phyloP scores from a whole-genome alignment of 1,284 basidiomycete genomes.

The Sphagnurus paluster region DNA sequence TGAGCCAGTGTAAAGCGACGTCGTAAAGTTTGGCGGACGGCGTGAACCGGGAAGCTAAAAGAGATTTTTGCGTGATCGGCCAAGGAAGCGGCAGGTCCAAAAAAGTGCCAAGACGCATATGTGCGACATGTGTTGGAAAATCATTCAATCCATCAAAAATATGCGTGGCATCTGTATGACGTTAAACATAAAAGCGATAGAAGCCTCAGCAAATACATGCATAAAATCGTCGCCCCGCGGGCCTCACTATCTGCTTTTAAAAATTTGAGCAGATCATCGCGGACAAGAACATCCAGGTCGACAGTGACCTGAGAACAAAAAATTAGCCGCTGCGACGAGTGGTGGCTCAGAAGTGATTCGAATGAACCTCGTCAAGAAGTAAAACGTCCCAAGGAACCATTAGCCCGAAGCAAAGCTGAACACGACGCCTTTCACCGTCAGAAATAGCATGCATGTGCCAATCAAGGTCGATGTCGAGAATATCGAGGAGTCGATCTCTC shows the following conservation, averaged over 20 bases:
- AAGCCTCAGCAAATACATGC: slow-evolving; percentile 44
- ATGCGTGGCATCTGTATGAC: slow-evolving; percentile 83
- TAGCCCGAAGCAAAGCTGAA: slow-evolving; percentile 96
- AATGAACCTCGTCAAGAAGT: slow-evolving; percentile 94
- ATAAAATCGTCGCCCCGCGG: slow-evolving; percentile 89
- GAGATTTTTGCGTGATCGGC: slow-evolving; percentile 42
- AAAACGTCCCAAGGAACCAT: slow-evolving; percentile 96
- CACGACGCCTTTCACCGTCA: slow-evolving; percentile 90
- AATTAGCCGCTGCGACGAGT: slow-evolving; percentile 1
- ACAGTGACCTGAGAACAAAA: slow-evolving; percentile 78
- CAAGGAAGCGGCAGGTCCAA: slow-evolving; percentile 68
- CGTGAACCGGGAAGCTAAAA: slow-evolving; percentile 19
- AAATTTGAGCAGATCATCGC: slow-evolving; percentile 88
- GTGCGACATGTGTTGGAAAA: slow-evolving; percentile 90
- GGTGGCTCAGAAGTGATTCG: slow-evolving; percentile 3
- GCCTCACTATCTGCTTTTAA: slow-evolving; percentile 81
- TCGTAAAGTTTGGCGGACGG: slow-evolving; percentile 55
- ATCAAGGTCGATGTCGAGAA: slow-evolving; percentile 92
- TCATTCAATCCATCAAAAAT: slow-evolving; percentile 88
- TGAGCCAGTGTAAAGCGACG: slow-evolving; percentile 83
- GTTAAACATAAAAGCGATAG: slow-evolving; percentile 9
- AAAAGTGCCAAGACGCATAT: slow-evolving; percentile 83
- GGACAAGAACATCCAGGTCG: slow-evolving; percentile 96
- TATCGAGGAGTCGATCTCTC: slow-evolving; percentile 83
- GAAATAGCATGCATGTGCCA: slow-evolving; percentile 94